Conservation (phyloP, 139 green algal species). For the Chlamydomonas sphaeroides region DNA sequence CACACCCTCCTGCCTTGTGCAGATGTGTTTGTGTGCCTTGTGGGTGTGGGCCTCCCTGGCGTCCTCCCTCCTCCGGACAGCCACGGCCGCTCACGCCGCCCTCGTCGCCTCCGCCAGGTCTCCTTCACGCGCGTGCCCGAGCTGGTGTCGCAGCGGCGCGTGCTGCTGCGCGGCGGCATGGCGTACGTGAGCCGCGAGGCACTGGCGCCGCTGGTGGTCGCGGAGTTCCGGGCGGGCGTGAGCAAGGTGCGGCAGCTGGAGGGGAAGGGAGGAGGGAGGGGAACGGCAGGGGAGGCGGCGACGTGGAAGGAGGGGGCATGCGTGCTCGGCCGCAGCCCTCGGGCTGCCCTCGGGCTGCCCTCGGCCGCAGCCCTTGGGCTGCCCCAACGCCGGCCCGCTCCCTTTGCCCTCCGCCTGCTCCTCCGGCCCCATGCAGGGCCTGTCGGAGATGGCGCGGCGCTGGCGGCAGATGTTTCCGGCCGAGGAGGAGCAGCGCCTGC, state of each 20-base stretch:
- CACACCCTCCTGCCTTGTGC: background rate
- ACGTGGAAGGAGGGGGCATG: too few species aligned
- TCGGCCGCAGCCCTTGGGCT: too few species aligned
- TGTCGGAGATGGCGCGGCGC: slow-evolving; percentile 64
- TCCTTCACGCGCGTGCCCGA: slow-evolving; percentile 84
- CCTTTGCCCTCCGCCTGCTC: background rate
- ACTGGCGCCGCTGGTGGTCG: slow-evolving; percentile 76
- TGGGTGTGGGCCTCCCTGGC: too few species aligned
- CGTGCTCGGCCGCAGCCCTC: too few species aligned
- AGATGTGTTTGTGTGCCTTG: background rate
- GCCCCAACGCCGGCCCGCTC: too few species aligned
- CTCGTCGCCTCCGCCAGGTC: slow-evolving; percentile 70
- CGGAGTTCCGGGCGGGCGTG: slow-evolving; percentile 70
- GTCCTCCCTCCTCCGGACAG: too few species aligned
- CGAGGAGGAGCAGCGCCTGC: slow-evolving; percentile 78
- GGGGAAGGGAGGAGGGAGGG: too few species aligned
- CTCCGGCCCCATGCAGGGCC: slow-evolving; percentile 29
- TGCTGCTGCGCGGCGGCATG: slow-evolving; percentile 76
- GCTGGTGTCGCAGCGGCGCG: slow-evolving; percentile 79
- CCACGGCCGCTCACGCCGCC: too few species aligned
- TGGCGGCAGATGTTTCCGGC: slow-evolving; percentile 72
- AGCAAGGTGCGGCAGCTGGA: slow-evolving; percentile 53
- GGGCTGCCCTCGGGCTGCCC: too few species aligned
- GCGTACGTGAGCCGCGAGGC: slow-evolving; percentile 86
- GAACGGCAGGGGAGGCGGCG: too few species aligned